phyloP scores from a whole-genome alignment of 441 rosid genomes.

The Pelargonium fulgidum region DNA sequence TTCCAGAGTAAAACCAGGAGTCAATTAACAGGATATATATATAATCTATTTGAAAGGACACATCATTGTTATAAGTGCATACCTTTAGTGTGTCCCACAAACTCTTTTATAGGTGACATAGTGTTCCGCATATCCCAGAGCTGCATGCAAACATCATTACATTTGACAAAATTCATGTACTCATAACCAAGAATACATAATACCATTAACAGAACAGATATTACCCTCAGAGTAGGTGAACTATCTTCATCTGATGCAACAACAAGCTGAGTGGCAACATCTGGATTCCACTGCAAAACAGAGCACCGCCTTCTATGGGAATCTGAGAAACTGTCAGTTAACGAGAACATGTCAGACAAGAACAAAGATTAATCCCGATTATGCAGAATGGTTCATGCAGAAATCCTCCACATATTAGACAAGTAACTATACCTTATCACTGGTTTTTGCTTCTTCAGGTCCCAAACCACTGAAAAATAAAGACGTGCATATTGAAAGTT shows the following conservation, averaged over 20 bases:
- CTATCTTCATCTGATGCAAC: conserved; percentile 96
- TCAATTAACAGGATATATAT: neutral
- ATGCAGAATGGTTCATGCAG: conserved; percentile 15
- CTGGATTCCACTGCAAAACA: conserved; percentile 99
- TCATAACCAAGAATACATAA: conserved; percentile 9
- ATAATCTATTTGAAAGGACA: neutral
- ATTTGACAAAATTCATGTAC: conserved; percentile 12
- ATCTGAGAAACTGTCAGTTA: conserved; percentile 72
- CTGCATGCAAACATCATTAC: conserved; percentile 36
- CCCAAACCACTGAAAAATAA: conserved; percentile 79
- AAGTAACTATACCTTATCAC: conserved; percentile 56
- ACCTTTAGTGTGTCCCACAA: conserved; percentile 91
- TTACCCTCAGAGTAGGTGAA: conserved; percentile 80
- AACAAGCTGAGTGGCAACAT: conserved; percentile 91
- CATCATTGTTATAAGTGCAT: conserved; percentile 17
- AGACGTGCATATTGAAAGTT: conserved; percentile 8
- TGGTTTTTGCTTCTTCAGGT: conserved; percentile 93
- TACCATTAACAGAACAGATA: conserved; percentile 14
- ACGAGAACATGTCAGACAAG: conserved; percentile 24
- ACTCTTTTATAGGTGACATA: conserved; percentile 82
- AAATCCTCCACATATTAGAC: conserved; percentile 9
- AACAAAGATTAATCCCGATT: neutral
- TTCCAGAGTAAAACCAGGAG: neutral
- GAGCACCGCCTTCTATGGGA: conserved; percentile 86
- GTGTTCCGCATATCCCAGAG: conserved; percentile 98